A percentile compares a stretch with the other conserved stretches of the same genome.
These are phyloP conservation scores for Sordaria brevicollis DNA, from an alignment of 495 filamentous ascomycete species.

Conservation along the genomic window DNA sequence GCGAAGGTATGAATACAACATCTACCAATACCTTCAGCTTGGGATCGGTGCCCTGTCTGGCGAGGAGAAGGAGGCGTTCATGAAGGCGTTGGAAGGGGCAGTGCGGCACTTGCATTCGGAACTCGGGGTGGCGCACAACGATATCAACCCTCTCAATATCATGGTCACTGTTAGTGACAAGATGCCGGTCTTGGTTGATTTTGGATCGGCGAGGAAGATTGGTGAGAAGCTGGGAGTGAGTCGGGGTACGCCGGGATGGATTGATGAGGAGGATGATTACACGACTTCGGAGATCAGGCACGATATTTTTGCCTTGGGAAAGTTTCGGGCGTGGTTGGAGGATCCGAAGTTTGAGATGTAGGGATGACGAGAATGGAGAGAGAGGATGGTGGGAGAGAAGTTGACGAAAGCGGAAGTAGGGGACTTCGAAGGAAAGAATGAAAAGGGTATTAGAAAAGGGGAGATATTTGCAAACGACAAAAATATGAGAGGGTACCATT, in stretches of 20 bases:
- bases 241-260: conserved; percentile 22
- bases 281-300: conserved; percentile 21
- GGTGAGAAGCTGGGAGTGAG: conserved; percentile 12
- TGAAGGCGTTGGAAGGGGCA: conserved; percentile 19
- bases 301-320: conserved; percentile 19
- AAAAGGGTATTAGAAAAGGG: no score
- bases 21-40: conserved; percentile 9
- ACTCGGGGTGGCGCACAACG: conserved; percentile 29
- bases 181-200: conserved; percentile 26
- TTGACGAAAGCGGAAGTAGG: no score
- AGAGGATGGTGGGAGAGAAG: no score
- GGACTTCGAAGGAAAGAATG: no score
- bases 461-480: no score
- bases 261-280: conserved; percentile 17
- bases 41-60: not conserved
- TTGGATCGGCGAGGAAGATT: conserved; percentile 16
- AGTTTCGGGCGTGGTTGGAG: conserved; percentile 17
- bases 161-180: conserved; percentile 15
- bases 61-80: conserved; percentile 11
- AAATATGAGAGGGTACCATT: no score
- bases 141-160: conserved; percentile 30
- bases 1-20: conserved; percentile 17
- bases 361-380: not conserved
- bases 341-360: conserved; percentile 1
- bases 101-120: conserved; percentile 21